These are phyloP conservation scores for Leccinum fibrillosum DNA, from an alignment of 768 basidiomycete species.

Conservation along the genomic window DNA sequence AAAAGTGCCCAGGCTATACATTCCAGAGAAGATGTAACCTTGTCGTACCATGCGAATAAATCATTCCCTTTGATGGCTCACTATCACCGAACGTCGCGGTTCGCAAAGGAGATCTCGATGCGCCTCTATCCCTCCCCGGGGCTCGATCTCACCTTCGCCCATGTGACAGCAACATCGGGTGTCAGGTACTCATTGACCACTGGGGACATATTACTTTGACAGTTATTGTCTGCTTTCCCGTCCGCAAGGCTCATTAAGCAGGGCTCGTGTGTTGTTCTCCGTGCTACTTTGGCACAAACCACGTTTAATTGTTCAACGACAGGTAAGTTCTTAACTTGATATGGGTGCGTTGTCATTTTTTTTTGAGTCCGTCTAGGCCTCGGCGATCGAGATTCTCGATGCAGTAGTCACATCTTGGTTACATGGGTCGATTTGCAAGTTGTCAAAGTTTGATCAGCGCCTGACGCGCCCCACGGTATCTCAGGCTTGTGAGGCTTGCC, in stretches of 20 bases:
- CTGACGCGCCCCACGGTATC: neutral
- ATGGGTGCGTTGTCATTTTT: no score
- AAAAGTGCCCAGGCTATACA: neutral
- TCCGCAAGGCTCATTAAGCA: no score
- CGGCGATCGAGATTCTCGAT: neutral
- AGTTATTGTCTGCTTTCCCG: no score
- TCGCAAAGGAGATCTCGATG: conserved; percentile 36
- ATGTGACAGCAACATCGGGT: conserved; percentile 22
- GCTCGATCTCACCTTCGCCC: conserved; percentile 40
- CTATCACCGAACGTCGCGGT: conserved; percentile 51
- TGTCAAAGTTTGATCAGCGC: neutral
- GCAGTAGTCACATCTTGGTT: neutral
- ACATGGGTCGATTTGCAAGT: neutral
- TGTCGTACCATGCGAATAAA: conserved; percentile 41
- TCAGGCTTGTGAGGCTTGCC: no score
- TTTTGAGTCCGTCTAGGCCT: neutral
- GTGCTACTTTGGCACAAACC: no score
- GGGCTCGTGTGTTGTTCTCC: no score
- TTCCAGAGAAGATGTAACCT: neutral
- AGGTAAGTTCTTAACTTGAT: no score
- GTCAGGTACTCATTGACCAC: neutral
- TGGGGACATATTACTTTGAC: no score
- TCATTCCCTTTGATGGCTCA: conserved; percentile 51
- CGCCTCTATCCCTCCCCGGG: conserved; percentile 33
- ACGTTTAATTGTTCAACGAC: no score